Evolutionary conservation across 768 basidiomycete genomes (phyloP), one percentile per base, ranked within the genome.

Genomic region (Macrolepiota dolichaula): DNA sequence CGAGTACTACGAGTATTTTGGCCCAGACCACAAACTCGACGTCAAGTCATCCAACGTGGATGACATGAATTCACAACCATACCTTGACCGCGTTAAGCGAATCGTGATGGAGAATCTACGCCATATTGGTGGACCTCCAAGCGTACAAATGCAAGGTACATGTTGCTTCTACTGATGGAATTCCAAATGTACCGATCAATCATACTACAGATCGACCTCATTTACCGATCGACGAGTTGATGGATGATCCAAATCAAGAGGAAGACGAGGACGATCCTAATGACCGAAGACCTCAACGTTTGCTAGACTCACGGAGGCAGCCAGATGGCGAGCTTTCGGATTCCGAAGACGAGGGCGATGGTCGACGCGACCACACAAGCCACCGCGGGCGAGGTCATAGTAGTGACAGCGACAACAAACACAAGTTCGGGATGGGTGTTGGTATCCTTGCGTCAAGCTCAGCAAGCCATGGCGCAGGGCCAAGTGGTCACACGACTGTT

Each of bases 1-100:
- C 69, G 97, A 99, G 75, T 99, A 98, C 76, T 98, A 96, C 70
- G 96, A 98, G 70, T 98, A 98, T 74, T 98, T 98, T 72, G 97
- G 97, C 0, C 97, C 97, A 2, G 94, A 96, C 68, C 98, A 98
- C 69, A 86, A 95, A 71, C 83, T 99, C 35, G 94, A 99, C 70
- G 97, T 99, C 29, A 92, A 89, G 68, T 78, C 94, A 12, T 95
- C 93, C 12, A 99, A 98, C 71, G 91, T 94, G 62, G 95, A 97
- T 66, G 96, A 99, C 70, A 77, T 96, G 77, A 99, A 99, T 70
- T 92, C 92, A 2, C 85, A 85, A 4, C 91, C 92, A 62, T 99
- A 98, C 73, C 80, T 99, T 61, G 91, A 96, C 47, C 92, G 97
- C 50, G 88, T 98, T 61, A 95, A 92, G 72, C 84, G 86, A 56